These are phyloP conservation scores for Sergeia podlipaevii DNA, from an alignment of 208 protist species.

Conservation along the genomic window DNA sequence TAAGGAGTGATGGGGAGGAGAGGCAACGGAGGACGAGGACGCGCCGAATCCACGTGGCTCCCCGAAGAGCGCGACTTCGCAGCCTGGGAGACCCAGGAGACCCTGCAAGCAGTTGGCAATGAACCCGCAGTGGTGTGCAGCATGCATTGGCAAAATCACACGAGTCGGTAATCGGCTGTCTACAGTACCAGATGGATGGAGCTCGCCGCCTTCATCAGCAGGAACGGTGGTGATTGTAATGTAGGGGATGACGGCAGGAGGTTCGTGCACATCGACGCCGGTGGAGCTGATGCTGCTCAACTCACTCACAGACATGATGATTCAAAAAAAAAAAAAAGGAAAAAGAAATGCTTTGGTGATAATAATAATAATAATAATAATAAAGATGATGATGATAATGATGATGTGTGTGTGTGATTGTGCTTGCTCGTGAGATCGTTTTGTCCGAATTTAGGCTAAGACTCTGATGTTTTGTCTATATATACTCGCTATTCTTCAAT, in stretches of 20 bases:
- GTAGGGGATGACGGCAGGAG: slow-evolving; percentile 32
- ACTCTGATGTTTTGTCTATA: no score
- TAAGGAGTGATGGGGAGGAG: neutral
- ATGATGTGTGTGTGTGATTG: no score
- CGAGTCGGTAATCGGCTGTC: slow-evolving; percentile 8
- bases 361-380: no score
- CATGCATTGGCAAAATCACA: slow-evolving; percentile 49
- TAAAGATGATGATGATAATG: no score
- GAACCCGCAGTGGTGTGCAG: slow-evolving; percentile 33
- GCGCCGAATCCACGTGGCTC: neutral
- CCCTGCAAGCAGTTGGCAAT: slow-evolving; percentile 43
- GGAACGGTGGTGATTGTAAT: slow-evolving; percentile 31
- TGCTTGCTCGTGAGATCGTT: no score
- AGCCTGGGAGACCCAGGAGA: slow-evolving; percentile 44
- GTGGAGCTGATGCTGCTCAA: slow-evolving; percentile 1
- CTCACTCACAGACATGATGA: neutral
- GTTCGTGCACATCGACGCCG: neutral
- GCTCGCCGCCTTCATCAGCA: no score
- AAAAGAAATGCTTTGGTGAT: no score
- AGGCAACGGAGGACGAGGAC: no score
- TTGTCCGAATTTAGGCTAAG: no score
- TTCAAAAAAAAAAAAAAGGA: slow-evolving; percentile 5
- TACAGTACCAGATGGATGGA: neutral
- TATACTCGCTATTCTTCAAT: no score
- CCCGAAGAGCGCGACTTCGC: slow-evolving; percentile 41